Percentiles rank a stretch among this genome's conserved stretches.
phyloP scores from a whole-genome alignment of 225 moss, liverwort and hornwort species.

The Climacium dendroides region DNA sequence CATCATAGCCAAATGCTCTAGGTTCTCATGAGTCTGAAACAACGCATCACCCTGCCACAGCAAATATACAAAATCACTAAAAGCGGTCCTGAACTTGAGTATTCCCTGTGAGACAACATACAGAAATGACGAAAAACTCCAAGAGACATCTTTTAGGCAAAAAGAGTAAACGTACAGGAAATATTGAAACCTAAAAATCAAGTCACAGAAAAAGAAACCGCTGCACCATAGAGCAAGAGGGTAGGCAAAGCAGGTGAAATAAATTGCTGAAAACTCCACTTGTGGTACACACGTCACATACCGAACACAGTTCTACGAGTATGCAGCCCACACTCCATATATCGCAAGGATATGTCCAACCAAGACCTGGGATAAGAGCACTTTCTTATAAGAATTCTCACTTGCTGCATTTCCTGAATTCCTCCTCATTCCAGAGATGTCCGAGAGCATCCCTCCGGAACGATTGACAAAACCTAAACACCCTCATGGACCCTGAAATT shows the following conservation, averaged over 20 bases:
- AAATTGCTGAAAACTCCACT: conserved; percentile 19
- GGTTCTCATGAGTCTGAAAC: conserved; percentile 95
- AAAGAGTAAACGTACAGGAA: not conserved
- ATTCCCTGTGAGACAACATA: not conserved
- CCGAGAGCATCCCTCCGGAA: conserved; percentile 15
- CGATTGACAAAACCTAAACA: not conserved
- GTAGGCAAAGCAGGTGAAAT: conserved; percentile 2
- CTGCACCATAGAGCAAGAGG: not conserved
- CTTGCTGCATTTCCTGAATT: conserved; percentile 6
- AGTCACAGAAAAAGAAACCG: not conserved
- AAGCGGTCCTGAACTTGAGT: not conserved
- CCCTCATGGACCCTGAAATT: conserved; percentile 19
- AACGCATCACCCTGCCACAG: conserved; percentile 81
- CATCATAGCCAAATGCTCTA: conserved; percentile 99
- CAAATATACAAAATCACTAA: conserved; percentile 2
- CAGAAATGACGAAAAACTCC: not conserved
- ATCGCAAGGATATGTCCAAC: conserved; percentile 98
- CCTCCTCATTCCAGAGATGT: conserved; percentile 11
- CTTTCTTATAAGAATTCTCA: conserved; percentile 32
- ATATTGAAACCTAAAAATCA: not conserved
- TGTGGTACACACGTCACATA: conserved; percentile 40
- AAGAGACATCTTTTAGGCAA: not conserved
- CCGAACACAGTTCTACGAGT: conserved; percentile 96
- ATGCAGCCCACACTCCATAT: conserved; percentile 99
- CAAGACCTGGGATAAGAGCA: conserved; percentile 74